Evolutionary conservation across 192 early-diverging fungal species (phyloP), one percentile per base, ranked within the genome.

Genomic region (Backusella australiensis): DNA sequence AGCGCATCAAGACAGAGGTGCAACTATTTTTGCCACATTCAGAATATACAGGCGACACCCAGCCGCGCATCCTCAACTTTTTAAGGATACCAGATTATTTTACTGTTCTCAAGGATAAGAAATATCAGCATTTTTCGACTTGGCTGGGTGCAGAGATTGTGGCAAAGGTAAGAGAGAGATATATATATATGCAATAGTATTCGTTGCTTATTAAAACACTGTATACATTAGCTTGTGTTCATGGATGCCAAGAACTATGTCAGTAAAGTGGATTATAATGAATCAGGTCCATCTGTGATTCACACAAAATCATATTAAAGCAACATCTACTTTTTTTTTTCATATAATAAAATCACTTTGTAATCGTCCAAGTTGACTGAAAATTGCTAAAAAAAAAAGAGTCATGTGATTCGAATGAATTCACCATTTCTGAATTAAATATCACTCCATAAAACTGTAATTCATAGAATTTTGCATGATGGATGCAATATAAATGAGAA

Each of bases 241-340:
- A 83, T 86, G 23, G 90, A 92, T 69, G 81, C 89, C 32, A 88
- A 87, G 56, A 88, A 91, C 82, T 90, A 91, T 80, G 87, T 93
- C 73, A 89, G 86, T 53, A 89, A 95, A 84, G 86, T 90, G 26
- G 97, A 98, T 82, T 98, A 98, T 81, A 97, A 97, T 83, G 94
- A 97, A 59, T 82, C 86, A 75, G 97, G 97, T 17, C 97, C 96
- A 4, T 87, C 90, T 49, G 88, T 92, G 34, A 85, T 91, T 38
- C 92, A 94, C 78, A 89, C 89, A 46, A 94, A 94, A 79, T 82
- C 82, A n/a, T 88, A 85, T 69, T 88, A 84, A 75, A 59, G 0
- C 15, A 44, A 17, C 38, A 39, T 39, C 0, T 12, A 39, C 11
- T 12, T 11, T 39, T 39, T 3, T 39, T 39, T 39, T 39, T 39